Percentiles rank a stretch among this genome's conserved stretches.
phyloP scores from a whole-genome alignment of 75 land plant species.

The Cupressus sempervirens region DNA sequence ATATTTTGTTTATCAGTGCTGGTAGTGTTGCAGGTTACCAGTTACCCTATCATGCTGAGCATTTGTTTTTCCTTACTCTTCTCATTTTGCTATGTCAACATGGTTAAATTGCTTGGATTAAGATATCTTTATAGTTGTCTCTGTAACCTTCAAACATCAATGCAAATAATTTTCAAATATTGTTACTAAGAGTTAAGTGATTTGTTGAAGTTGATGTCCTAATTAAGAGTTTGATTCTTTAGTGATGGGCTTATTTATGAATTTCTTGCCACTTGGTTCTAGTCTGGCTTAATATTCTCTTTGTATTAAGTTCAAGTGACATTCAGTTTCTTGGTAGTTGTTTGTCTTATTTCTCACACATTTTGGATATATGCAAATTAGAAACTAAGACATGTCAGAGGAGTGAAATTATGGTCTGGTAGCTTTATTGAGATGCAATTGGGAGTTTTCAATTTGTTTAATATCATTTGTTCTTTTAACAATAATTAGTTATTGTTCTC shows the following conservation, averaged over 20 bases:
- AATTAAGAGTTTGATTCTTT: neutral
- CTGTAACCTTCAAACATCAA: neutral
- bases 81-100: neutral
- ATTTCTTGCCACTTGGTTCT: neutral
- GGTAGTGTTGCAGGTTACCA: neutral
- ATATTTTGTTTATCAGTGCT: neutral
- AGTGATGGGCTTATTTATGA: neutral
- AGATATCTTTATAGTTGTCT: neutral
- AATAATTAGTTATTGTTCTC: neutral
- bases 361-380: neutral
- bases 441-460: neutral
- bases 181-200: neutral
- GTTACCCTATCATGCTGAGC: neutral
- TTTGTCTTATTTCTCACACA: too few relatives aligned
- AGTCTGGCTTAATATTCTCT: neutral
- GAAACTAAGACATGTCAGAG: neutral
- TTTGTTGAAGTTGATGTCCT: neutral
- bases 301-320: neutral
- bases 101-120: neutral
- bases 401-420: neutral
- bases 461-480: neutral
- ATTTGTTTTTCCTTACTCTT: neutral
- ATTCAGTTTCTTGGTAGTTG: neutral
- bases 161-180: neutral
- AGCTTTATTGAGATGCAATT: neutral